Evolutionary conservation across 2,329 filamentous ascomycete species (phyloP), one percentile per base, ranked within the genome.

Genomic region (Trichophyton rubrum): DNA sequence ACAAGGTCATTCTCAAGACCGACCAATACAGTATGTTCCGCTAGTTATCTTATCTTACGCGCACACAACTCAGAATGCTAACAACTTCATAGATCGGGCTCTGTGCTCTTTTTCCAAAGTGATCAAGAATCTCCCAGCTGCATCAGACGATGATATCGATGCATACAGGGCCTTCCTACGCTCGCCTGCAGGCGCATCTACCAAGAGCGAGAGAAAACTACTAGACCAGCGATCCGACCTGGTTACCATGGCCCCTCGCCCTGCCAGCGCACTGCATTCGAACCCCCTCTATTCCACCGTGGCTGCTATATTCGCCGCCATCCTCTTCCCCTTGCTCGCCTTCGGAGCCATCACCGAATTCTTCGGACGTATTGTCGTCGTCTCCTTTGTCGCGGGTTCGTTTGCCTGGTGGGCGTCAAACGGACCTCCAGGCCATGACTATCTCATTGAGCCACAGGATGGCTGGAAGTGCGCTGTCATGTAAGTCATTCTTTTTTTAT

Each of bases 321-420:
- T 86, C 1, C 70, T 86, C 4, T 71, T 83, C 0, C 84, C 85
- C 0, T 74, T 85, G 1, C 66, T 86, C 7, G 78, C 81, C 0
- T 87, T 86, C 66, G 70, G 77, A 3, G 74, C 84, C 22, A 80
- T 86, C 20, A 76, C 79, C 0, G 78, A 79, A 4, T 83, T 85
- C 62, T 68, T 79, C 0, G 81, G 79, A 1, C 77, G 83, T n/a
- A 76, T 86, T 64, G 78, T 79, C 0, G 78, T 86, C 1, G 79
- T 84, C 1, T 66, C 79, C 3, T 72, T 85, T 0, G 78, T 83
- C 0, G 79, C 77, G 0, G 71, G 77, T 0, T 76, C 79, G 1
- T 75, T 80, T 6, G 68, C 71, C 3, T 68, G 69, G n/a, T 69
- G 73, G 58, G 72, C 72, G 11, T 69, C 72, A n/a, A 70, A 70